phyloP scores from a whole-genome alignment of 2,329 filamentous ascomycete genomes.

The Kalmusia sp. region DNA sequence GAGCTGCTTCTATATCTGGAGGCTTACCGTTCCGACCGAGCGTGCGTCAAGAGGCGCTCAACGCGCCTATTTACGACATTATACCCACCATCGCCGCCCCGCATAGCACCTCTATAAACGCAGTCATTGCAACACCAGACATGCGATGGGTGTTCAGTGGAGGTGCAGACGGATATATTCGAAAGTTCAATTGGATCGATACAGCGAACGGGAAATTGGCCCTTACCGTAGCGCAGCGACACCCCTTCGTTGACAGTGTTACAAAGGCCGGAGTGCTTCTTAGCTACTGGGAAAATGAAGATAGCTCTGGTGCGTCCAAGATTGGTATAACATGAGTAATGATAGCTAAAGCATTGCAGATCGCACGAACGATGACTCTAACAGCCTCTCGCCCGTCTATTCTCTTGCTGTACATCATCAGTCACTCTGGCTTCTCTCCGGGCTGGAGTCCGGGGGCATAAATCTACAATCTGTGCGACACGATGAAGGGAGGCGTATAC shows the following conservation, averaged over 20 bases:
- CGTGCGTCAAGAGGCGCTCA: constrained; percentile 79
- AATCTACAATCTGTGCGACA: constrained; percentile 93
- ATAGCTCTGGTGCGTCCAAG: constrained; percentile 60
- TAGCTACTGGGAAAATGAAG: constrained; percentile 99
- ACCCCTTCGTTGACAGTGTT: constrained; percentile 97
- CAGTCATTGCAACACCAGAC: constrained; percentile 88
- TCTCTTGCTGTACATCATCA: constrained; percentile 90
- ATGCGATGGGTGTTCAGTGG: constrained; percentile 95
- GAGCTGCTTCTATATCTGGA: constrained; percentile 35
- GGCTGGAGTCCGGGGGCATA: constrained; percentile 88
- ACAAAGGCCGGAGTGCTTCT: constrained; percentile 92
- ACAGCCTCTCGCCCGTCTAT: constrained; percentile 84
- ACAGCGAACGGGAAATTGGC: constrained; percentile 95
- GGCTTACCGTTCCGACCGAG: constrained; percentile 62
- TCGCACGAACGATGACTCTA: constrained; percentile 56
- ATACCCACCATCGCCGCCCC: constrained; percentile 93
- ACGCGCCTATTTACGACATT: constrained; percentile 86
- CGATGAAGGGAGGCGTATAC: constrained; percentile 90
- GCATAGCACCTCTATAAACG: constrained; percentile 94
- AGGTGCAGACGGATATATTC: constrained; percentile 92
- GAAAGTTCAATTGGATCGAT: constrained; percentile 94
- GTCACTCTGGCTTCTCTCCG: constrained; percentile 89
- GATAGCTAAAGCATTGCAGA: constrained; percentile 19
- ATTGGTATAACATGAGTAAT: background rate
- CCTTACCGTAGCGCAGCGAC: constrained; percentile 91